phyloP scores from a whole-genome alignment of 768 basidiomycete species.

The Trametes coccinea region DNA sequence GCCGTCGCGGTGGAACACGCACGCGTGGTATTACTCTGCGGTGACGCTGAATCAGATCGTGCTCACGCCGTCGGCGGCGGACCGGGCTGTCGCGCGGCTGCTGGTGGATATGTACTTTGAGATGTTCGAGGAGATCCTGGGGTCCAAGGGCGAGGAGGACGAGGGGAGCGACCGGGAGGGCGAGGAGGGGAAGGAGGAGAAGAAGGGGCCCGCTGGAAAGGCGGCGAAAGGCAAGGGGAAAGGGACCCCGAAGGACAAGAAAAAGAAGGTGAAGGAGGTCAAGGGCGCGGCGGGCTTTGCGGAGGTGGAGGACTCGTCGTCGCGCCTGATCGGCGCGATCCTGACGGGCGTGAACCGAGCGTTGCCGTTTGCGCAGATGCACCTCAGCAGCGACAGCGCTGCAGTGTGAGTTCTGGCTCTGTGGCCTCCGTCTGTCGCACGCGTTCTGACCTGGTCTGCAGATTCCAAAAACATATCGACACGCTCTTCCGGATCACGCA shows the following conservation, averaged over 20 bases:
- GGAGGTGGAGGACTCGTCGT: conserved; percentile 78
- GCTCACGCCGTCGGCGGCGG: conserved; percentile 55
- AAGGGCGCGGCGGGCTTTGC: conserved; percentile 66
- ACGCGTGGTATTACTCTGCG: conserved; percentile 87
- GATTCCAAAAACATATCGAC: conserved; percentile 84
- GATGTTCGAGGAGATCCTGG: conserved; percentile 86
- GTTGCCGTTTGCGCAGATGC: conserved; percentile 86
- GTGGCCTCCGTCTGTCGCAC: neutral
- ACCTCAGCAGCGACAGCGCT: conserved; percentile 48
- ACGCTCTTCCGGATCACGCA: conserved; percentile 95
- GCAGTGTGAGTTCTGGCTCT: conserved; percentile 48
- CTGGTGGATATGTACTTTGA: conserved; percentile 93
- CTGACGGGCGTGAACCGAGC: conserved; percentile 95
- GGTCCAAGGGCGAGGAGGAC: conserved; percentile 48
- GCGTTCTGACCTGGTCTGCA: conserved; percentile 30
- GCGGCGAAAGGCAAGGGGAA: conserved; percentile 29
- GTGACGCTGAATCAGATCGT: conserved; percentile 96
- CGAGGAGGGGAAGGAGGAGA: conserved; percentile 37
- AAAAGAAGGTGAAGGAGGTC: conserved; percentile 41
- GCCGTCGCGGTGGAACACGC: conserved; percentile 55
- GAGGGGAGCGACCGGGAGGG: conserved; percentile 38
- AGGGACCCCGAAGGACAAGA: conserved; percentile 34
- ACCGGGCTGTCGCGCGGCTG: conserved; percentile 71
- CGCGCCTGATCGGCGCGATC: conserved; percentile 84
- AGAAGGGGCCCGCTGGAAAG: conserved; percentile 37